Base-by-base conservation (phyloP, 805 yeast species). In the Ogataea polymorpha region DNA sequence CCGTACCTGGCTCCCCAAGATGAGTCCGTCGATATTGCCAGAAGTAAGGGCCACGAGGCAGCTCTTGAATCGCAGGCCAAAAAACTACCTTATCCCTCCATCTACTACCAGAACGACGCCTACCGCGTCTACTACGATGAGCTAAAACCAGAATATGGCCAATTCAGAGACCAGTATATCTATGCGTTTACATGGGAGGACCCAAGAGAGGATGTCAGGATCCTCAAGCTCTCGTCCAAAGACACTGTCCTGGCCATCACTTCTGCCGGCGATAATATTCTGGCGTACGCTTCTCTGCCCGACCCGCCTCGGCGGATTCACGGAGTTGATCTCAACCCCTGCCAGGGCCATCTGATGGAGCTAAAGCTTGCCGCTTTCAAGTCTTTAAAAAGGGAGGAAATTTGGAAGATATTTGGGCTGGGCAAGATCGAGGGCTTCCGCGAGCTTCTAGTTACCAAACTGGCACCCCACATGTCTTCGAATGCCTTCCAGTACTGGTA, bases 101-200 rank as follows among this genome's bases (percentile, higher is more conserved):
- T 83, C 50, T 86, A 84, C 64, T 86, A 86, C 65, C 95, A 86
- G 63, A 70, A 65, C 37, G 85, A 85, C 58, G 71, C 79, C 18
- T 85, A 90, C 82, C 72, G 95, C 55, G 88, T 85, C 30, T 86
- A 79, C 64, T 86, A 80, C 54, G 88, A 86, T 59, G 91, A 83
- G 55, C 59, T 79, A 49, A 76, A 77, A 54, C 79, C 82, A 6
- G 74, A 74, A 50, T 82, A 82, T 58, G 75, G 73, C 36, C 89
- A 84, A 61, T 86, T 86, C 67, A 78, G 75, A 44, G 74, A 83
- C 56, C 89, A 86, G 64, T 86, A 84, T 61, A 86, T 86, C 45
- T 86, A 86, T 58, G 90, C 95, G 4, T 86, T 86, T 63, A 86
- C 95, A 6, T 86, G 95, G 95, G 95, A 86, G 63, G 95, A 86